Base-by-base conservation (phyloP, 164 flowering plant genomes). In the Liquidambar formosana region DNA sequence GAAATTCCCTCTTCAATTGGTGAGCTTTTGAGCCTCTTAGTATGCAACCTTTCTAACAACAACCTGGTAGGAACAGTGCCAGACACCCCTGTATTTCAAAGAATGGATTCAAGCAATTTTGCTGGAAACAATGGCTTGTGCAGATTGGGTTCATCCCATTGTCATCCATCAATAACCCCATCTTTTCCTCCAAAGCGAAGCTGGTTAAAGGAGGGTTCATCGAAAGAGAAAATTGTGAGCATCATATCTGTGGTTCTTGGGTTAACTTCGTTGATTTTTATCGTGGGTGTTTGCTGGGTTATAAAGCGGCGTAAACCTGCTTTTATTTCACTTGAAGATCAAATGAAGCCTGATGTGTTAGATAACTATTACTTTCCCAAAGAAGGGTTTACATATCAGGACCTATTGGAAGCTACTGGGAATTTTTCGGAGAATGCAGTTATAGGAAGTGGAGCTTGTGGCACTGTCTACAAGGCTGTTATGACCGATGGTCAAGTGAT, bases 391-490 rank as follows among this genome's bases (percentile, higher is more conserved):
- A 76, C 76, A 3, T 87, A 80, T 72, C 86, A 82, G 56, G 87
- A 78, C 65, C 82, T 87, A 22, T 62, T 87, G 28, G 91, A 87
- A 62, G 87, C 87, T 22, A 87, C 91, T 5, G 80, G 80, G 21
- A 71, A 82, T 65, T 87, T 87, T 61, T 73, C 84, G 11, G 87
- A 83, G 57, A 71, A 64, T 51, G 72, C 78, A 26, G 61, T 84
- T n/a, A 66, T 88, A 43, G 89, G 92, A 66, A 80, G 78, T 18
- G 90, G 90, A 58, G 90, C 88, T 13, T 84, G 85, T 77, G 90
- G 90, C 3, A 81, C 81, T 5, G 86, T 86, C 16, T 86, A 86
- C 79, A 86, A 80, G 71, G 90, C 86, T 51, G 68, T 61, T 19
- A 82, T 83, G 85, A 49, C 70, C 3, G 52, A 73, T 73, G 90